A percentile compares a stretch with the other conserved stretches of the same genome.
These are phyloP conservation scores for Dioszegia hungarica DNA, from an alignment of 768 basidiomycete species.

Conservation along the genomic window DNA sequence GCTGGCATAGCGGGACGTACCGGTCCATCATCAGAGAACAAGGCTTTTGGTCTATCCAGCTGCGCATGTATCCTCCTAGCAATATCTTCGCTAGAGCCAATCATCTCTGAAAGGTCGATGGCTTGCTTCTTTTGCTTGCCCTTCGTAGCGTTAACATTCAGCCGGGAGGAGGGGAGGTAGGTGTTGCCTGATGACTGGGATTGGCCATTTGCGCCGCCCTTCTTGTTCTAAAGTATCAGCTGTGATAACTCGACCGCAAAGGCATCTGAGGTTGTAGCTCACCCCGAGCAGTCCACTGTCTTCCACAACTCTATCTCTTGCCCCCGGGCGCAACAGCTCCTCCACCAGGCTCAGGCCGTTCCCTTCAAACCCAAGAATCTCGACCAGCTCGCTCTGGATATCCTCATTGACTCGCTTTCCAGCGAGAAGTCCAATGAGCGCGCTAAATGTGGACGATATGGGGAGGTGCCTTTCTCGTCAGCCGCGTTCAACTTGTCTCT, in stretches of 20 bases:
- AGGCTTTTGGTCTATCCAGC: constrained; percentile 37
- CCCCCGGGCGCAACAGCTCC: constrained; percentile 63
- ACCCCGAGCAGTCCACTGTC: constrained; percentile 7
- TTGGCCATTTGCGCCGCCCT: neutral
- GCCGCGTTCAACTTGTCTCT: neutral
- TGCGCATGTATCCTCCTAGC: constrained; percentile 45
- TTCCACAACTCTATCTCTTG: constrained; percentile 47
- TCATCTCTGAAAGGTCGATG: constrained; percentile 31
- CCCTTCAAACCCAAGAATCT: constrained; percentile 66
- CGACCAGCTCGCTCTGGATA: constrained; percentile 71
- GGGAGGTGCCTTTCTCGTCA: constrained; percentile 31
- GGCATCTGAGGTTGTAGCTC: constrained; percentile 15
- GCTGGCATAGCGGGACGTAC: constrained; percentile 9
- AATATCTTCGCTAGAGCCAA: constrained; percentile 41
- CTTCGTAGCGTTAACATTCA: constrained; percentile 24
- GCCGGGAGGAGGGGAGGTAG: constrained; percentile 24
- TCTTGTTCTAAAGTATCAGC: neutral
- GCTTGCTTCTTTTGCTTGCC: constrained; percentile 33
- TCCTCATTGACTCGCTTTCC: constrained; percentile 55
- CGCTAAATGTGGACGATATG: constrained; percentile 18
- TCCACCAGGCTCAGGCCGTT: constrained; percentile 74
- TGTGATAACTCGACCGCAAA: neutral
- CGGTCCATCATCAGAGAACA: constrained; percentile 37
- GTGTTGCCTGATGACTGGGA: neutral
- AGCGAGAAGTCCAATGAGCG: constrained; percentile 27